A percentile compares a stretch with the other conserved stretches of the same genome.
phyloP scores from a whole-genome alignment of 805 yeast genomes.

The Candida arabinofermentans region DNA sequence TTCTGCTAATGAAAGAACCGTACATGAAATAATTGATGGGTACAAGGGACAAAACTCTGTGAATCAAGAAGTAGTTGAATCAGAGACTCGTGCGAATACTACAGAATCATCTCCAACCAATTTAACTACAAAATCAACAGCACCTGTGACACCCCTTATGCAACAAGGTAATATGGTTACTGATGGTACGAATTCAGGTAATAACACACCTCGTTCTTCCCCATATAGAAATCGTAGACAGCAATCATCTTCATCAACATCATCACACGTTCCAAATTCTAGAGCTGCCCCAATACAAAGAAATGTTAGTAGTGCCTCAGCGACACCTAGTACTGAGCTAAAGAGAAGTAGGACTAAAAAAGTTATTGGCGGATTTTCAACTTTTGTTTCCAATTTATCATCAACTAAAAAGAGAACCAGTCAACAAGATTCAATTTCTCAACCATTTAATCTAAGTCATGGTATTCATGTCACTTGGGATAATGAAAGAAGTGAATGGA shows the following conservation, averaged over 20 bases:
- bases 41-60: neutral
- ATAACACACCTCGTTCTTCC: neutral
- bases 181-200: neutral
- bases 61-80: neutral
- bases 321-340: conserved; percentile 11
- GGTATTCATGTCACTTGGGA: conserved; percentile 67
- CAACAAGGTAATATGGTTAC: conserved; percentile 1
- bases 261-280: conserved; percentile 3
- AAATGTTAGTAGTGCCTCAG: conserved; percentile 11
- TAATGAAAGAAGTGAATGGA: conserved; percentile 1
- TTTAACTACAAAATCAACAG: neutral
- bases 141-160: conserved; percentile 4
- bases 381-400: conserved; percentile 28
- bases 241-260: neutral
- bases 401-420: conserved; percentile 1
- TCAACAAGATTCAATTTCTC: conserved; percentile 48
- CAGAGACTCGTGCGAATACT: neutral
- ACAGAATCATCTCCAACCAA: neutral
- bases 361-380: conserved; percentile 56
- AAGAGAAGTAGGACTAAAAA: conserved; percentile 44
- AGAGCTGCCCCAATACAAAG: conserved; percentile 9
- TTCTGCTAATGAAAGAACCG: conserved; percentile 7
- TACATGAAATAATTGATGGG: conserved; percentile 16
- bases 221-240: neutral
- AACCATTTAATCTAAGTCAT: conserved; percentile 87